Evolutionary conservation across 495 filamentous ascomycete genomes (phyloP).

Genomic region (Penicillium tannophilum): DNA sequence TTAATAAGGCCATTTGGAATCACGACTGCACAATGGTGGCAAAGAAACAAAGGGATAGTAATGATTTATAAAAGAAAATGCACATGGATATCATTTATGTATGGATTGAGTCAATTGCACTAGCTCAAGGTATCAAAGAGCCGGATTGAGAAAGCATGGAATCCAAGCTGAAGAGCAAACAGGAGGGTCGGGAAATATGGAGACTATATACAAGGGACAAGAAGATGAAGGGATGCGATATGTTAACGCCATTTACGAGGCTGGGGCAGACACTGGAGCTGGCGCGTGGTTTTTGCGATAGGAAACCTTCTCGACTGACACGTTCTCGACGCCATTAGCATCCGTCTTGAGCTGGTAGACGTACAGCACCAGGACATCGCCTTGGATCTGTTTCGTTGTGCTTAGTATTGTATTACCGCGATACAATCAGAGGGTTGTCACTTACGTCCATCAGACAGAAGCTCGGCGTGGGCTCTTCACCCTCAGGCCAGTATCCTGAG

Average conservation of each 20-base stretch:
- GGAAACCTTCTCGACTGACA: slow-evolving; percentile 96
- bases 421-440: slow-evolving; percentile 24
- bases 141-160: slow-evolving; percentile 18
- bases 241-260: neutral
- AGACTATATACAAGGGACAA: slow-evolving; percentile 37
- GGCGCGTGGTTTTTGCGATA: slow-evolving; percentile 76
- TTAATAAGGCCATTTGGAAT: too few relatives aligned
- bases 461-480: slow-evolving; percentile 86
- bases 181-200: neutral
- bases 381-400: slow-evolving; percentile 72
- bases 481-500: slow-evolving; percentile 67
- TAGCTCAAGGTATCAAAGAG: slow-evolving; percentile 24
- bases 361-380: slow-evolving; percentile 93
- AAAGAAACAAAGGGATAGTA: neutral
- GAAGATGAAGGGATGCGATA: slow-evolving; percentile 9
- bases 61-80: neutral
- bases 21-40: too few relatives aligned
- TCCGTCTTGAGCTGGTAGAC: slow-evolving; percentile 96
- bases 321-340: slow-evolving; percentile 83
- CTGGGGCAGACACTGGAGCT: slow-evolving; percentile 26
- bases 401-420: neutral
- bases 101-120: slow-evolving; percentile 9
- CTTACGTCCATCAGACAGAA: slow-evolving; percentile 99
- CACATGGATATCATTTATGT: neutral
- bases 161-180: slow-evolving; percentile 10